Conservation (phyloP, 352 stramenopile genomes). For the Phytophthora ohioensis region DNA sequence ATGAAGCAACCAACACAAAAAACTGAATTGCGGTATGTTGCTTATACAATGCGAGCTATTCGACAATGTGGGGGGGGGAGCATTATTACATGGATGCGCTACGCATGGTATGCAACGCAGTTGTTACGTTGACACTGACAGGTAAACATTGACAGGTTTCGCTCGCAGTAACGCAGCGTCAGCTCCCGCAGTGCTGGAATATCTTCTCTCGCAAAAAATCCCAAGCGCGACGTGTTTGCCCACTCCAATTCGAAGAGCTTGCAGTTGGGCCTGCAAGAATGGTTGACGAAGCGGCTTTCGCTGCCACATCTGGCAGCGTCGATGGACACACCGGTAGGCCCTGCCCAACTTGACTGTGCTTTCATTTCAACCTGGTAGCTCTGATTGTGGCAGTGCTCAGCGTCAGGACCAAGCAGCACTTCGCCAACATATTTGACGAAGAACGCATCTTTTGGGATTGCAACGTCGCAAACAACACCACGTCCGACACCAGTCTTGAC, state of each 20-base stretch:
- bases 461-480: background rate
- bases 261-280: constrained; percentile 5
- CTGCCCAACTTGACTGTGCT: background rate
- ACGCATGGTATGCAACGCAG: too few species aligned
- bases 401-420: background rate
- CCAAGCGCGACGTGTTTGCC: background rate
- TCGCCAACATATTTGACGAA: constrained; percentile 5
- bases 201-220: constrained; percentile 12
- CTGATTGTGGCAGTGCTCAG: background rate
- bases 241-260: background rate
- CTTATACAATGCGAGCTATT: too few species aligned
- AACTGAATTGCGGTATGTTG: too few species aligned
- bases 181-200: background rate
- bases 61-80: too few species aligned
- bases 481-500: background rate
- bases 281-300: constrained; percentile 6
- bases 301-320: constrained; percentile 2
- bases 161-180: background rate
- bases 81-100: too few species aligned
- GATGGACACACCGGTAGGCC: background rate
- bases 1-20: too few species aligned
- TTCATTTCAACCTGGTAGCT: background rate
- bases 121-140: background rate
- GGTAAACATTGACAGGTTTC: background rate
- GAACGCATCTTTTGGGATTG: background rate